These are phyloP conservation scores for Apium graveolens DNA, from an alignment of 129 eudicot species.

Conservation along the genomic window DNA sequence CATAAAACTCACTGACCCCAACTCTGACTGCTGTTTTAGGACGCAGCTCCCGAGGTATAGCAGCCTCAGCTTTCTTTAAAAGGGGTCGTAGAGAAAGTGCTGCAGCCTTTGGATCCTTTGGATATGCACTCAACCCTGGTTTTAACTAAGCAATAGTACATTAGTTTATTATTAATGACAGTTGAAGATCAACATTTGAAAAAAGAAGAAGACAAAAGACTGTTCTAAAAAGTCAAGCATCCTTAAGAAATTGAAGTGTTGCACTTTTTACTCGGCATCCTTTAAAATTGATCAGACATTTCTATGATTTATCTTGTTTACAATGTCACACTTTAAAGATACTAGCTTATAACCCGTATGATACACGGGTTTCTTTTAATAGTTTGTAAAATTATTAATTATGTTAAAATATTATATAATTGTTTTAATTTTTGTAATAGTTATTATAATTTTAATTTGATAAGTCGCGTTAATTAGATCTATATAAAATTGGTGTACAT, in stretches of 20 bases:
- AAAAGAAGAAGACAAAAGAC: background rate
- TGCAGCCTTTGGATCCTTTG: constrained; percentile 71
- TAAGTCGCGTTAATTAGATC: too few relatives aligned
- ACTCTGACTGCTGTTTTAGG: constrained; percentile 77
- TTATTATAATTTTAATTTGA: too few relatives aligned
- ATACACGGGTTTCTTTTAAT: too few relatives aligned
- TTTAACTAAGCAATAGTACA: constrained; percentile 33
- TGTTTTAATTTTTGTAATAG: too few relatives aligned
- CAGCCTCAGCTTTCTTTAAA: constrained; percentile 61
- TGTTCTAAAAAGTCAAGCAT: background rate
- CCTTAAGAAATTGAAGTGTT: background rate
- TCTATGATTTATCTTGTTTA: background rate
- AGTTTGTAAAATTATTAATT: too few relatives aligned
- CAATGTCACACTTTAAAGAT: background rate
- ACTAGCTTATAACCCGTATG: too few relatives aligned
- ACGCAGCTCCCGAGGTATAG: constrained; percentile 54
- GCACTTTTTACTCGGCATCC: background rate
- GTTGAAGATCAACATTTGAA: background rate
- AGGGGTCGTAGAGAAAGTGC: constrained; percentile 65
- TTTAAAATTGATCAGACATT: background rate
- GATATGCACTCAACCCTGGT: constrained; percentile 84
- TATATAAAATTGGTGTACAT: too few relatives aligned
- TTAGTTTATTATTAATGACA: background rate
- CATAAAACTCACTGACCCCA: constrained; percentile 62
- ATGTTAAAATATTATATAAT: too few relatives aligned